Base-by-base conservation (phyloP, 208 protist genomes). In the Trypanosoma caninum region DNA sequence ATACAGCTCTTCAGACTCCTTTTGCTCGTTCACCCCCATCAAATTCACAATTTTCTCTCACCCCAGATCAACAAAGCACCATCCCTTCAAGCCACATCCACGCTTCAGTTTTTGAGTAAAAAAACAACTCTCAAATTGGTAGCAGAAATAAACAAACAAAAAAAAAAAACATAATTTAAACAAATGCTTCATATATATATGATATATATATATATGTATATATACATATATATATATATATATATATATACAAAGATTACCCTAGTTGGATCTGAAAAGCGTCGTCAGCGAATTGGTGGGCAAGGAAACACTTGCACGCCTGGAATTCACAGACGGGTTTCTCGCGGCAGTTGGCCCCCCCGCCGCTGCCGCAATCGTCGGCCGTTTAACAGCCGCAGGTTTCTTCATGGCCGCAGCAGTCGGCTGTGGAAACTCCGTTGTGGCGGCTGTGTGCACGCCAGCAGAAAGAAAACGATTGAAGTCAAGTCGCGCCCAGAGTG, bases 401-500 rank as follows among this genome's bases (percentile, higher is more conserved):
- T 22, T 4, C 20, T 23, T 53, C 44, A 48, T 20, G 14, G 31
- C 33, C 9, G 59, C 2, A 16, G 33, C 28, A 6, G 28, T 13
- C 2, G 58, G 45, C 23, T 67, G 68, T 27, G 41, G 31, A 52
- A 58, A 57, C 42, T 41, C 48, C 8, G 59, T 53, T 2, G 48
- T 20, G 0, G 30, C 25, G 16, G 22, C 22, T 13, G 18, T 3
- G 16, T 47, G 41, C 65, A 64, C 16, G 0, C 59, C 53, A 23
- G 45, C 50, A 57, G 73, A 90, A 45, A 83, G 81, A 72, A 66
- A 90, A 11, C 77, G 66, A 67, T 82, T 94, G 63, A 94, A 91
- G 58, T 94, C 82, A 9, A 94, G 61, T 10, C 87, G 64, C 20
- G 76, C 72, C 87, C 87, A 94, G 50, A 94, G 61, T 23, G 83